These are phyloP conservation scores for Rhizophagus clarus DNA, from an alignment of 192 early-diverging fungal species.

Conservation along the genomic window DNA sequence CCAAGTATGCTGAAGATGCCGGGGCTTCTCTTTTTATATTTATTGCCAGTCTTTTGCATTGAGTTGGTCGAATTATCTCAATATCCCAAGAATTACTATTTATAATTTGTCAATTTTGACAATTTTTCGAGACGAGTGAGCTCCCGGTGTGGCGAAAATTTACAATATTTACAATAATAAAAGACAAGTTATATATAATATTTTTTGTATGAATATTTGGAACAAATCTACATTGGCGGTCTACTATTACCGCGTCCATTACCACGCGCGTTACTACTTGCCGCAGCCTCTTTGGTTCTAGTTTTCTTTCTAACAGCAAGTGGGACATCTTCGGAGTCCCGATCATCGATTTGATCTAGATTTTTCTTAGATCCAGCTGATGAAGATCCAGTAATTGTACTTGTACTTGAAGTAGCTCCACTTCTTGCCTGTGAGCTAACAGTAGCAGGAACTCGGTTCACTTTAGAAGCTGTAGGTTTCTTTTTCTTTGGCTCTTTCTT, in stretches of 20 bases:
- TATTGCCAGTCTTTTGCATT: no score
- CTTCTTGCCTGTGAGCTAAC: background rate
- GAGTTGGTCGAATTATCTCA: no score
- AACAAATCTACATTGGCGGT: background rate
- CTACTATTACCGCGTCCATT: background rate
- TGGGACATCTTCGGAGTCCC: background rate
- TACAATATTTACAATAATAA: background rate
- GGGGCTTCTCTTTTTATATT: no score
- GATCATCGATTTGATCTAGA: background rate
- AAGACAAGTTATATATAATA: background rate
- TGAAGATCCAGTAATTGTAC: background rate
- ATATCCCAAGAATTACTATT: no score
- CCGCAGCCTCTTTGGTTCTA: background rate
- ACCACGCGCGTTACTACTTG: background rate
- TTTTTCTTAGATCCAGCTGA: background rate
- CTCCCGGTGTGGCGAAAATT: background rate
- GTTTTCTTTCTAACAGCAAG: background rate
- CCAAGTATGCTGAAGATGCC: no score
- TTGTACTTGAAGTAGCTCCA: background rate
- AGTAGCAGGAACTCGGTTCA: background rate
- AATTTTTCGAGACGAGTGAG: no score
- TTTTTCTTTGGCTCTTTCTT: conserved; percentile 15
- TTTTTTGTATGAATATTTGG: background rate
- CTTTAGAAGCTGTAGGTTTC: background rate
- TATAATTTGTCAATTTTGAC: no score